Evolutionary conservation across 768 basidiomycete genomes (phyloP).

Genomic region (Boletus subcaerulescens): DNA sequence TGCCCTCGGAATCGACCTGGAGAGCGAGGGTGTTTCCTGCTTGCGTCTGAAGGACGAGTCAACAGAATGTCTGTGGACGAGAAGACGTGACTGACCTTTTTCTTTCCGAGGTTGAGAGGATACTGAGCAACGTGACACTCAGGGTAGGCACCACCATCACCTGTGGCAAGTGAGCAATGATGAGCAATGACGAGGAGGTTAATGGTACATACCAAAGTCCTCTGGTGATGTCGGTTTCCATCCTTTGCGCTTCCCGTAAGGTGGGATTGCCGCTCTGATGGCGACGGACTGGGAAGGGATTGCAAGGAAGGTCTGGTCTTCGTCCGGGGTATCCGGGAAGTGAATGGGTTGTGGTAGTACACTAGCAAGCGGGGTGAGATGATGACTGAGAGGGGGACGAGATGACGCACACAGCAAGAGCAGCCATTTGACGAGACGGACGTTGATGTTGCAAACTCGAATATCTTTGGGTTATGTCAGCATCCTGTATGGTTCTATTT

Average conservation of each 20-base stretch:
- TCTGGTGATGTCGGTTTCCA: slow-evolving; percentile 85
- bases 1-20: slow-evolving; percentile 95
- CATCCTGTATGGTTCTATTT: slow-evolving; percentile 23
- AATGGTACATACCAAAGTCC: slow-evolving; percentile 69
- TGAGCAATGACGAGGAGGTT: not conserved
- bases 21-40: slow-evolving; percentile 94
- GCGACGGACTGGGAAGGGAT: slow-evolving; percentile 40
- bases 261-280: slow-evolving; percentile 58
- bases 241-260: slow-evolving; percentile 79
- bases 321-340: slow-evolving; percentile 51
- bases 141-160: slow-evolving; percentile 84
- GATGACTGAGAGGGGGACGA: not conserved
- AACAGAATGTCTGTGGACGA: not conserved
- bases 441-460: not conserved
- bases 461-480: slow-evolving; percentile 17
- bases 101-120: slow-evolving; percentile 91
- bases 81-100: slow-evolving; percentile 62
- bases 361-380: slow-evolving; percentile 35
- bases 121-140: slow-evolving; percentile 98
- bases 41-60: slow-evolving; percentile 55
- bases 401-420: slow-evolving; percentile 70
- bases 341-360: slow-evolving; percentile 66
- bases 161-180: slow-evolving; percentile 33
- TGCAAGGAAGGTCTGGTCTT: slow-evolving; percentile 44
- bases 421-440: slow-evolving; percentile 46